Conservation (phyloP, 768 basidiomycete species). For the Tulasnella sp. region DNA sequence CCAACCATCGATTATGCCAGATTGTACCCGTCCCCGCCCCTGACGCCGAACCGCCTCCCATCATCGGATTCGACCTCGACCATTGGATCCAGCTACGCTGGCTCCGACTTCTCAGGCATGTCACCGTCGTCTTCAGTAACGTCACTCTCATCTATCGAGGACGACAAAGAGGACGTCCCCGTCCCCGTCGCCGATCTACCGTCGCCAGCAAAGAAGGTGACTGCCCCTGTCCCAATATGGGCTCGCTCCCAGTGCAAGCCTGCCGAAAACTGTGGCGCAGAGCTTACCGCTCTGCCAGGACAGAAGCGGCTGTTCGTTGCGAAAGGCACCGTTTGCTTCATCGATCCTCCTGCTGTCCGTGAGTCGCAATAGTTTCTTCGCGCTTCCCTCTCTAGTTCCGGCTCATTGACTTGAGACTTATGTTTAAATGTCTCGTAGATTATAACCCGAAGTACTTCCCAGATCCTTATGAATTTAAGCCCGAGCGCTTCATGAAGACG, state of each 20-base stretch:
- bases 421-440: background rate
- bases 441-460: slow-evolving; percentile 15
- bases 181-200: no score
- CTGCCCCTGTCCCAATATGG: no score
- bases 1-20: no score
- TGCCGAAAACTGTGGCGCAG: background rate
- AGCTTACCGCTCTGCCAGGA: background rate
- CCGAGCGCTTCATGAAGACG: slow-evolving; percentile 12
- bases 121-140: no score
- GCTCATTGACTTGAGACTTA: background rate
- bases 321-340: slow-evolving; percentile 6
- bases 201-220: no score
- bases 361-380: no score
- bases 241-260: background rate
- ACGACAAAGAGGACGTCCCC: background rate
- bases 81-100: no score
- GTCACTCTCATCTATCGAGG: background rate
- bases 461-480: slow-evolving; percentile 14
- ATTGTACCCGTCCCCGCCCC: no score
- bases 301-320: slow-evolving; percentile 3
- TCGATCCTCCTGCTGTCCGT: slow-evolving; percentile 13
- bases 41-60: no score
- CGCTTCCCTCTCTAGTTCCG: background rate
- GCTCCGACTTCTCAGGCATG: no score
- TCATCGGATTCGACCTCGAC: no score